phyloP scores from a whole-genome alignment of 2,329 filamentous ascomycete genomes.

The Phialemoniopsis sp. region DNA sequence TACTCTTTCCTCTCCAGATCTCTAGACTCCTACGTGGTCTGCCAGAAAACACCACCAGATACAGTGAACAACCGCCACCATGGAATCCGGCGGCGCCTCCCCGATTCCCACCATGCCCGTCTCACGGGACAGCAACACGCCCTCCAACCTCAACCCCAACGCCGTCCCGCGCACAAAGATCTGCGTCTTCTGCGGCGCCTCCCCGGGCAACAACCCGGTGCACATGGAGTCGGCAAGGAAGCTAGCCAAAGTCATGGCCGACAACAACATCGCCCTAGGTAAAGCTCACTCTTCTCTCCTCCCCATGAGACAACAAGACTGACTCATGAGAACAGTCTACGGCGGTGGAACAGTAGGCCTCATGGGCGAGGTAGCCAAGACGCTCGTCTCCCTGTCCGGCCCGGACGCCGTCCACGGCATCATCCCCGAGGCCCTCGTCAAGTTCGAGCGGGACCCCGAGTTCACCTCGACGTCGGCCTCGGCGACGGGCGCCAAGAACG shows the following conservation, averaged over 20 bases:
- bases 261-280: conserved; percentile 73
- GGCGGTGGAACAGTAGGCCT: conserved; percentile 91
- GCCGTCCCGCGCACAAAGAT: conserved; percentile 56
- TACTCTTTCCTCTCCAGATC: background rate
- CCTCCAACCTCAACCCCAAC: conserved; percentile 18
- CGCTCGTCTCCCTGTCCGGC: conserved; percentile 77
- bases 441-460: conserved; percentile 66
- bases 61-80: conserved; percentile 13
- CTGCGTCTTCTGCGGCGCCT: conserved; percentile 93
- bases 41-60: too few species aligned
- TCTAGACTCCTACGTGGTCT: background rate
- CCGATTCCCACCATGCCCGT: conserved; percentile 24
- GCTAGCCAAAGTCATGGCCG: conserved; percentile 70
- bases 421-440: conserved; percentile 81
- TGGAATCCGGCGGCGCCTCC: conserved; percentile 35
- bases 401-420: conserved; percentile 85
- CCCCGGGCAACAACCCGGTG: conserved; percentile 64
- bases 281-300: conserved; percentile 4
- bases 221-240: conserved; percentile 76
- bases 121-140: conserved; percentile 22
- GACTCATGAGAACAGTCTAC: too few species aligned
- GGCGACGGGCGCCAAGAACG: conserved; percentile 27
- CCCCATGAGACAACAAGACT: background rate
- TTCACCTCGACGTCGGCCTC: conserved; percentile 31
- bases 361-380: conserved; percentile 91